Evolutionary conservation across 2,329 filamentous ascomycete genomes (phyloP).

Genomic region (Hawksworthiomyces lignivorus): DNA sequence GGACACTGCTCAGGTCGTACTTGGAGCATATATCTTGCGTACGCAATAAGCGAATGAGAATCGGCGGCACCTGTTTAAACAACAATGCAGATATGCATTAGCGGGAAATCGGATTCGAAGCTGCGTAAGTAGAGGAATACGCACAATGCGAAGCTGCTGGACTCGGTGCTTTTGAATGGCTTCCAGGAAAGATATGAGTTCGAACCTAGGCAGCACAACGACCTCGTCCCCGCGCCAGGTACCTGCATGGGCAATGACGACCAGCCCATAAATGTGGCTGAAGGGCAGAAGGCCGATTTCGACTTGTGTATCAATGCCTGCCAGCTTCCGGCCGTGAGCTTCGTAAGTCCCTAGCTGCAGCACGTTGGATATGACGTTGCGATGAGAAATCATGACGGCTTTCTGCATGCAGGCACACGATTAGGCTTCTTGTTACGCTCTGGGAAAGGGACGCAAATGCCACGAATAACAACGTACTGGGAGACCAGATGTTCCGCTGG

Average conservation of each 20-base stretch:
- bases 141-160: conserved; percentile 54
- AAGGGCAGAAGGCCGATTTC: conserved; percentile 61
- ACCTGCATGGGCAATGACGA: conserved; percentile 59
- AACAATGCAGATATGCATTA: too few species aligned
- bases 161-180: conserved; percentile 63
- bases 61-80: conserved; percentile 60
- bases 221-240: conserved; percentile 65
- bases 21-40: conserved; percentile 52
- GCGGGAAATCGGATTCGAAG: background rate
- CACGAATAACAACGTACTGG: conserved; percentile 44
- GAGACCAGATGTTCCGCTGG: conserved; percentile 62
- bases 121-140: too few species aligned
- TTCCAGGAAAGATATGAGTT: conserved; percentile 53
- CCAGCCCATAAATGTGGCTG: conserved; percentile 70
- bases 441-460: too few species aligned
- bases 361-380: conserved; percentile 66
- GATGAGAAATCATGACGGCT: conserved; percentile 71
- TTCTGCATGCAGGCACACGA: too few species aligned
- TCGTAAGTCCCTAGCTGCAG: conserved; percentile 49
- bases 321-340: conserved; percentile 21
- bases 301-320: conserved; percentile 26
- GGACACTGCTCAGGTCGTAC: conserved; percentile 65
- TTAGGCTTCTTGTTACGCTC: too few species aligned
- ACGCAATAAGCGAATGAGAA: conserved; percentile 69
- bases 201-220: conserved; percentile 66